Evolutionary conservation across 139 green algal genomes (phyloP).

Genomic region (Closterium sp.): DNA sequence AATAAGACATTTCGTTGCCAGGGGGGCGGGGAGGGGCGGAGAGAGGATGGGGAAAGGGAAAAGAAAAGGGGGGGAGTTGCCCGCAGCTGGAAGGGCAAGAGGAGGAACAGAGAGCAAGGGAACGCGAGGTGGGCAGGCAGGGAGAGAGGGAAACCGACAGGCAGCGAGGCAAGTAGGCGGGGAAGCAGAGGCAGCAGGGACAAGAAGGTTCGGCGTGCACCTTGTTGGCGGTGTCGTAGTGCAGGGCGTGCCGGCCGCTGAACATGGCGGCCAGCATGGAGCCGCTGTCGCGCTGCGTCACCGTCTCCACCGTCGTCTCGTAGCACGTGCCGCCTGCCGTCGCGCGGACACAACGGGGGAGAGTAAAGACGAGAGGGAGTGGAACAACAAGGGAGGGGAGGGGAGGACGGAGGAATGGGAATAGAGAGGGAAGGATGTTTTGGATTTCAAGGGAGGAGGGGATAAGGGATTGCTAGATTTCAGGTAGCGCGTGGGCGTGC

Average conservation of each 20-base stretch:
- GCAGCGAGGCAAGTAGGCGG: neutral
- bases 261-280: conserved; percentile 46
- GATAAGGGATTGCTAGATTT: neutral
- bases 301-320: conserved; percentile 20
- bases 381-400: neutral
- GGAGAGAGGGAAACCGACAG: neutral
- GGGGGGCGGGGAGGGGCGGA: no score
- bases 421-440: no score
- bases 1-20: no score
- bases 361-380: neutral
- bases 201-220: neutral
- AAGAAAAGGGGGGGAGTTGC: neutral
- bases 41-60: neutral
- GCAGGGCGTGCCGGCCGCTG: conserved; percentile 22
- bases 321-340: conserved; percentile 20
- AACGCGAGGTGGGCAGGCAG: neutral
- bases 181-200: neutral
- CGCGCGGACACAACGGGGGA: neutral
- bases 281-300: conserved; percentile 29
- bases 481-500: neutral
- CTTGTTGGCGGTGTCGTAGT: conserved; percentile 10
- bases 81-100: neutral
- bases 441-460: neutral
- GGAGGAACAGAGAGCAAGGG: neutral
- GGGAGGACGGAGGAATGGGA: neutral